phyloP scores from a whole-genome alignment of 345 rosid genomes.

The Dovyalis caffra region DNA sequence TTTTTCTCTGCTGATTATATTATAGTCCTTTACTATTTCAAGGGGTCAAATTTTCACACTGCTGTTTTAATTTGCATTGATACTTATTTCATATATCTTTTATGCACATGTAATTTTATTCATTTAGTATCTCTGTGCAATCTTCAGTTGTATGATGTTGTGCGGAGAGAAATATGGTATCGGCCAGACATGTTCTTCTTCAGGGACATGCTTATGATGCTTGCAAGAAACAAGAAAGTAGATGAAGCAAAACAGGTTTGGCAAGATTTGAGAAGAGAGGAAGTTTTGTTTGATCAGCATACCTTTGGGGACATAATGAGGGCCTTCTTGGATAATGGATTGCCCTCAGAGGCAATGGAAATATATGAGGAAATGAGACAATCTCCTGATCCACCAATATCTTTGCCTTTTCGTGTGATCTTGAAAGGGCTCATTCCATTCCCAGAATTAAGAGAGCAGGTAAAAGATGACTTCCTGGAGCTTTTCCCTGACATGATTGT shows the following conservation, averaged over 20 bases:
- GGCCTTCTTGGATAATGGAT: constrained; percentile 61
- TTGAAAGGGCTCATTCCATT: constrained; percentile 80
- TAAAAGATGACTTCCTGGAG: constrained; percentile 83
- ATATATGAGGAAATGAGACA: constrained; percentile 83
- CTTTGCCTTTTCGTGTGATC: constrained; percentile 87
- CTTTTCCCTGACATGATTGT: constrained; percentile 87
- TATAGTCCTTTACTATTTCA: background rate
- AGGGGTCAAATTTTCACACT: background rate
- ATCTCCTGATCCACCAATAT: constrained; percentile 83
- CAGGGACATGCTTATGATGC: constrained; percentile 95
- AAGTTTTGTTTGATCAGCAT: constrained; percentile 85
- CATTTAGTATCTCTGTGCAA: background rate
- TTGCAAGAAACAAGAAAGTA: constrained; percentile 74
- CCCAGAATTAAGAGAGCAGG: constrained; percentile 77
- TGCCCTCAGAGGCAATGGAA: constrained; percentile 70
- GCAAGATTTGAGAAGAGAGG: constrained; percentile 78
- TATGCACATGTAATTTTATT: background rate
- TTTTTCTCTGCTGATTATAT: background rate
- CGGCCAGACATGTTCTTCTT: constrained; percentile 88
- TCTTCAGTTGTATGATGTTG: constrained; percentile 70
- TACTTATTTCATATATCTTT: background rate
- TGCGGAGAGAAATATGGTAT: constrained; percentile 90
- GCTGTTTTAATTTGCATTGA: background rate
- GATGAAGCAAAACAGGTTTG: constrained; percentile 63
- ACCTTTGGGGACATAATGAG: constrained; percentile 82